Percentiles rank a stretch among this genome's conserved stretches.
phyloP scores from a whole-genome alignment of 2,329 filamentous ascomycete genomes.

The Fusarium temperatum region DNA sequence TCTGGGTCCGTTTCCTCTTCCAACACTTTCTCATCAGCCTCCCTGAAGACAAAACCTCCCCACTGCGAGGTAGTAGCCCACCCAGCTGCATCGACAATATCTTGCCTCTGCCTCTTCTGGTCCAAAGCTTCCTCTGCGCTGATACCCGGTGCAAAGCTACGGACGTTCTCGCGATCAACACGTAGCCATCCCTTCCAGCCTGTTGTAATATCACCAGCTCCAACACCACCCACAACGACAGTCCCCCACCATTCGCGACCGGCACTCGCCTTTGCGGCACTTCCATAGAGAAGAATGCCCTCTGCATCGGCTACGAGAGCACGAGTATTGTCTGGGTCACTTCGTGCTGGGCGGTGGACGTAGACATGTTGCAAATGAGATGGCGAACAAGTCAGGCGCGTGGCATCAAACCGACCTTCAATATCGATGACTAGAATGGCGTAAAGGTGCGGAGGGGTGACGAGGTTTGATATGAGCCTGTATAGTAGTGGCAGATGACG shows the following conservation, averaged over 20 bases:
- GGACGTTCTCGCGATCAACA: conserved; percentile 56
- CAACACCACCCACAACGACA: conserved; percentile 58
- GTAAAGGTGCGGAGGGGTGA: conserved; percentile 58
- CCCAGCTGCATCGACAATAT: conserved; percentile 52
- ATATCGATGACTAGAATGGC: conserved; percentile 65
- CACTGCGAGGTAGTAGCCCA: conserved; percentile 61
- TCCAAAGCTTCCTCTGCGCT: conserved; percentile 57
- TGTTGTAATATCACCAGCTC: conserved; percentile 46
- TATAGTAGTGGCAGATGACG: conserved; percentile 65
- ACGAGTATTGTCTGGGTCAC: conserved; percentile 42
- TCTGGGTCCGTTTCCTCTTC: neutral
- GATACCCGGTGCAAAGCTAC: conserved; percentile 50
- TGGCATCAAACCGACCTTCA: conserved; percentile 64
- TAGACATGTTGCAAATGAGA: conserved; percentile 61
- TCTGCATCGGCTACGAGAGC: conserved; percentile 53
- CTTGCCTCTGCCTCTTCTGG: conserved; percentile 51
- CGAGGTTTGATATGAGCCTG: conserved; percentile 60
- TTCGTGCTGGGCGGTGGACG: conserved; percentile 54
- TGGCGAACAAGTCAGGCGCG: conserved; percentile 51
- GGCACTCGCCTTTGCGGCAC: conserved; percentile 51
- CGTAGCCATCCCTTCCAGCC: conserved; percentile 62
- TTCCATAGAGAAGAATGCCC: conserved; percentile 61
- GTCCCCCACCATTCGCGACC: conserved; percentile 67
- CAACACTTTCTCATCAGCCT: neutral
- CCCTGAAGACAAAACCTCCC: conserved; percentile 58